Conservation (phyloP, 179 eudicot genomes). For the Gypsophila paniculata region DNA sequence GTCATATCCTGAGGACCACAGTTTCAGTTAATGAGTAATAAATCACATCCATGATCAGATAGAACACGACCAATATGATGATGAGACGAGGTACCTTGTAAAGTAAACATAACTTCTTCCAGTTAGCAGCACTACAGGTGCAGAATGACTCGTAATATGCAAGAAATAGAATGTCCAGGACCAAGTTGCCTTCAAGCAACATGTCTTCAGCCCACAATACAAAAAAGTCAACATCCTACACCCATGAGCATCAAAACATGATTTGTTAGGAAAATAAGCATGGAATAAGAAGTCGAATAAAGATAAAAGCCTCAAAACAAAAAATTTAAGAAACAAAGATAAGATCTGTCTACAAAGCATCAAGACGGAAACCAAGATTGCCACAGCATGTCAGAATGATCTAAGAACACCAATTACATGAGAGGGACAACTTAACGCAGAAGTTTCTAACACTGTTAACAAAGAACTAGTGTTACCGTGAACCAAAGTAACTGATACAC, state of each 20-base stretch:
- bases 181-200: constrained; percentile 72
- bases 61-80: constrained; percentile 19
- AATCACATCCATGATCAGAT: constrained; percentile 13
- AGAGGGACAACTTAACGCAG: background rate
- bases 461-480: too few species aligned
- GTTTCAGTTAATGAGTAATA: constrained; percentile 20
- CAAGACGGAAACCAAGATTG: background rate
- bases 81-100: constrained; percentile 56
- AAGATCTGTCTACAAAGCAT: background rate
- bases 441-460: background rate
- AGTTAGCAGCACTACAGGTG: constrained; percentile 57
- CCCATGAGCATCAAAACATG: constrained; percentile 17
- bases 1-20: constrained; percentile 53
- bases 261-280: constrained; percentile 8
- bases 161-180: constrained; percentile 87
- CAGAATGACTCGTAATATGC: constrained; percentile 76
- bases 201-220: constrained; percentile 94
- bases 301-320: background rate
- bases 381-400: background rate
- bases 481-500: background rate
- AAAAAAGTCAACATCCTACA: constrained; percentile 75
- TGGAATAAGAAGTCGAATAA: constrained; percentile 1
- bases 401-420: background rate
- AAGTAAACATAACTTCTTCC: constrained; percentile 73
- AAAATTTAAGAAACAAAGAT: constrained; percentile 1